Percentiles rank a stretch among this genome's conserved stretches.
These are phyloP conservation scores for Platismatia glauca DNA, from an alignment of 495 filamentous ascomycete genomes.

Conservation along the genomic window DNA sequence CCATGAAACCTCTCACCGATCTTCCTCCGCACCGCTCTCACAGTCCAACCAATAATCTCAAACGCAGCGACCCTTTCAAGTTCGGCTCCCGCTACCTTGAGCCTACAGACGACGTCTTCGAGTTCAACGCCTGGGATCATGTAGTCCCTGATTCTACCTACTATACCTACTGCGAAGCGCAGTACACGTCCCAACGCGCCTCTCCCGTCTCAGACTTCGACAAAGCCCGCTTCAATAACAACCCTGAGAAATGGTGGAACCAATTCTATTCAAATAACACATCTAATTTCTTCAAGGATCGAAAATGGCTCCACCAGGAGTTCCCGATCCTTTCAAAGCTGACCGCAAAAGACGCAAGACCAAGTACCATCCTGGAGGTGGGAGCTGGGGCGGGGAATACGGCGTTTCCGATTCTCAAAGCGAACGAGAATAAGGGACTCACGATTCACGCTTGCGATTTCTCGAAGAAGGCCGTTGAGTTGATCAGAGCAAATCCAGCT, in stretches of 20 bases:
- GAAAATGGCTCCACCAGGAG: conserved; percentile 93
- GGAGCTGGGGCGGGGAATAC: conserved; percentile 96
- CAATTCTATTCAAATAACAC: conserved; percentile 93
- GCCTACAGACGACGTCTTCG: conserved; percentile 75
- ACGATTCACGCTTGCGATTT: conserved; percentile 90
- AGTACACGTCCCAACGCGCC: conserved; percentile 73
- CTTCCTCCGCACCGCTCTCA: conserved; percentile 39
- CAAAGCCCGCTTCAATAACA: conserved; percentile 71
- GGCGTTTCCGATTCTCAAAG: conserved; percentile 74
- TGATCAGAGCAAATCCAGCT: conserved; percentile 65
- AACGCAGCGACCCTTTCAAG: conserved; percentile 83
- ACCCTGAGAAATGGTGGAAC: conserved; percentile 95
- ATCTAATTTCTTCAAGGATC: conserved; percentile 95
- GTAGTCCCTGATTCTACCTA: conserved; percentile 78
- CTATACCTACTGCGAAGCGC: conserved; percentile 67
- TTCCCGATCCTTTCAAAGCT: conserved; percentile 74
- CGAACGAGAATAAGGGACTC: conserved; percentile 71
- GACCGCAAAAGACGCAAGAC: conserved; percentile 52
- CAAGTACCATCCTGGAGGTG: conserved; percentile 67
- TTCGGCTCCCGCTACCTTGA: conserved; percentile 85
- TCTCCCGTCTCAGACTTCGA: conserved; percentile 83
- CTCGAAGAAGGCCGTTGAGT: conserved; percentile 77
- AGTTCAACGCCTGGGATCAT: conserved; percentile 98
- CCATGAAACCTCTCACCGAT: neutral
- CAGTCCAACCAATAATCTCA: conserved; percentile 51